Conservation (phyloP, 495 filamentous ascomycete species). For the Penicillium verhagenii region DNA sequence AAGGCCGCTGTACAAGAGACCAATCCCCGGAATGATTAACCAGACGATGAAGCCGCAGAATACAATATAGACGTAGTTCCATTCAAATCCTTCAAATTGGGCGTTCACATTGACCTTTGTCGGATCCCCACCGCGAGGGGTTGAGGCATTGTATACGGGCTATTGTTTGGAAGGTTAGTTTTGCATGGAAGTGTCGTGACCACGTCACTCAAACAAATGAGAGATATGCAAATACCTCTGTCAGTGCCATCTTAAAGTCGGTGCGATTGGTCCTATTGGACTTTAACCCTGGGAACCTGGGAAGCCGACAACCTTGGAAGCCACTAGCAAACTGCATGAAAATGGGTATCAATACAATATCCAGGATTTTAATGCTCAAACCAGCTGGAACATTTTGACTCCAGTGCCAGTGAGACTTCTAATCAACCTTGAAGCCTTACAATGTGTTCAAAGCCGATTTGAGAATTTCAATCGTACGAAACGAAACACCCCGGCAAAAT, state of each 20-base stretch:
- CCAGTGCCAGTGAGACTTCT: too few relatives aligned
- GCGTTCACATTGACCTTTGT: constrained; percentile 48
- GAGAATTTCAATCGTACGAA: too few relatives aligned
- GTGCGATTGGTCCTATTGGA: too few relatives aligned
- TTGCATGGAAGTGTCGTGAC: neutral
- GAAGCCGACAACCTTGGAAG: too few relatives aligned
- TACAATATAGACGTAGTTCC: constrained; percentile 52
- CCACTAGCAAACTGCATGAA: too few relatives aligned
- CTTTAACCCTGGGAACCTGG: too few relatives aligned
- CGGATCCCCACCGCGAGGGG: constrained; percentile 46
- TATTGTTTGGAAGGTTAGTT: constrained; percentile 11
- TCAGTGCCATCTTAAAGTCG: neutral
- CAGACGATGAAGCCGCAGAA: constrained; percentile 55
- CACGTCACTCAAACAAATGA: neutral
- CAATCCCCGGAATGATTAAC: constrained; percentile 60
- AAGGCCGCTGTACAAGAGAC: constrained; percentile 57
- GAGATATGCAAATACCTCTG: neutral
- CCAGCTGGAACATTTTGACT: too few relatives aligned
- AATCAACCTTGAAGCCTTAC: too few relatives aligned
- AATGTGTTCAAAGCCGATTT: too few relatives aligned
- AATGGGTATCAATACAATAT: too few relatives aligned
- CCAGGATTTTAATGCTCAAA: too few relatives aligned
- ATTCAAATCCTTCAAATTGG: constrained; percentile 48
- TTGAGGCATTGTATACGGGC: constrained; percentile 42
- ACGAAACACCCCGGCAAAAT: too few relatives aligned